phyloP scores from a whole-genome alignment of 441 rosid genomes.

The Gossypium gossypioides region DNA sequence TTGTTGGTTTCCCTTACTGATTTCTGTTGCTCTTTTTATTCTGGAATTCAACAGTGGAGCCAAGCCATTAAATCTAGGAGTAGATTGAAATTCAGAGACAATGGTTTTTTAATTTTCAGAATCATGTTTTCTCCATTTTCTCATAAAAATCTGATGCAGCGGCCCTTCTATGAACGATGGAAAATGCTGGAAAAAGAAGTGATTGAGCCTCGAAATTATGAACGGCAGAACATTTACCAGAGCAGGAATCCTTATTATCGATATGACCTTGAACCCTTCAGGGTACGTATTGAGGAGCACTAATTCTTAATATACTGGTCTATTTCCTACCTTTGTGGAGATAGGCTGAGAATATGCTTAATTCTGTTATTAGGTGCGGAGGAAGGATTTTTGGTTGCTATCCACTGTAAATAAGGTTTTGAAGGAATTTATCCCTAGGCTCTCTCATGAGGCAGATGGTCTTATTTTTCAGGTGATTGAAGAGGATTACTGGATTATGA shows the following conservation, averaged over 20 bases:
- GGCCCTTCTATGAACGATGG: constrained; percentile 95
- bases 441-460: constrained; percentile 3
- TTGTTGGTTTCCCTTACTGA: not conserved
- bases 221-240: constrained; percentile 60
- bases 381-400: constrained; percentile 96
- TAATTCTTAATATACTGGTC: not conserved
- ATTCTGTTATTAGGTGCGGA: constrained; percentile 59
- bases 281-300: constrained; percentile 44
- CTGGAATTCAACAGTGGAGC: not conserved
- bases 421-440: constrained; percentile 2
- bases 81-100: not conserved
- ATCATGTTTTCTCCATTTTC: not conserved
- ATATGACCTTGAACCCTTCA: constrained; percentile 91
- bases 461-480: not conserved
- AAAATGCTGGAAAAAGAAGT: constrained; percentile 94
- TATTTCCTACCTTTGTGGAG: constrained; percentile 7
- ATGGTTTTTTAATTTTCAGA: not conserved
- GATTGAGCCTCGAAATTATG: constrained; percentile 80
- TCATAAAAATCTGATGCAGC: constrained; percentile 41
- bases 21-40: not conserved
- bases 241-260: constrained; percentile 63
- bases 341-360: constrained; percentile 18
- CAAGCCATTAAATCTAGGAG: not conserved
- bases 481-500: not conserved
- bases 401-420: constrained; percentile 67